These are phyloP conservation scores for Metschnikowia similis DNA, from an alignment of 805 yeast genomes.

Conservation along the genomic window DNA sequence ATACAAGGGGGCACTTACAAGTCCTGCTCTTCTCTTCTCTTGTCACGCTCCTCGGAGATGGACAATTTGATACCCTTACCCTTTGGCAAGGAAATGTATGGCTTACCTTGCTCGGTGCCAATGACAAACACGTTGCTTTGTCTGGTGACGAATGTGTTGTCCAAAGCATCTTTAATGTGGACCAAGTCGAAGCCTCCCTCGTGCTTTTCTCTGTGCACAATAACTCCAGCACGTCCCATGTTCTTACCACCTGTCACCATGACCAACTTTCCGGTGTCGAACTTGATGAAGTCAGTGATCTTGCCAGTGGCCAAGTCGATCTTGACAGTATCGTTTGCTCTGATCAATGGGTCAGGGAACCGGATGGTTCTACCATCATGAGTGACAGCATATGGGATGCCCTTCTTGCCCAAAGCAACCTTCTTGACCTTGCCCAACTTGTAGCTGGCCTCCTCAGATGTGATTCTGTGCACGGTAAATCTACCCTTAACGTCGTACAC, in stretches of 20 bases:
- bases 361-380: conserved; percentile 99
- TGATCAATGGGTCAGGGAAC: conserved; percentile 98
- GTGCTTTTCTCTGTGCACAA: conserved; percentile 94
- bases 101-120: conserved; percentile 88
- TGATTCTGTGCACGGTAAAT: conserved; percentile 99
- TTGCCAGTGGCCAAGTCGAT: conserved; percentile 95
- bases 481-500: conserved; percentile 98
- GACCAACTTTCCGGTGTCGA: conserved; percentile 84
- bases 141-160: conserved; percentile 95
- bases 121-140: conserved; percentile 87
- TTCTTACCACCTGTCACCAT: conserved; percentile 98
- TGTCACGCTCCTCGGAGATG: conserved; percentile 97
- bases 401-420: conserved; percentile 97
- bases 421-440: conserved; percentile 97
- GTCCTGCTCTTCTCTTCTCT: conserved; percentile 77
- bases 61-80: conserved; percentile 98
- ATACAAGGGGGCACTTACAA: conserved; percentile 12
- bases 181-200: conserved; percentile 98
- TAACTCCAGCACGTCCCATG: conserved; percentile 97
- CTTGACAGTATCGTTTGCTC: conserved; percentile 97
- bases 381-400: conserved; percentile 97
- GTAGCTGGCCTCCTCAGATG: conserved; percentile 97
- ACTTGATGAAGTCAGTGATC: conserved; percentile 82
- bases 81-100: conserved; percentile 93
- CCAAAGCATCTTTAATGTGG: conserved; percentile 92